A percentile compares a stretch with the other conserved stretches of the same genome.
These are phyloP conservation scores for Jaltomata sinuosa DNA, from an alignment of 257 asterid genomes.

Conservation along the genomic window DNA sequence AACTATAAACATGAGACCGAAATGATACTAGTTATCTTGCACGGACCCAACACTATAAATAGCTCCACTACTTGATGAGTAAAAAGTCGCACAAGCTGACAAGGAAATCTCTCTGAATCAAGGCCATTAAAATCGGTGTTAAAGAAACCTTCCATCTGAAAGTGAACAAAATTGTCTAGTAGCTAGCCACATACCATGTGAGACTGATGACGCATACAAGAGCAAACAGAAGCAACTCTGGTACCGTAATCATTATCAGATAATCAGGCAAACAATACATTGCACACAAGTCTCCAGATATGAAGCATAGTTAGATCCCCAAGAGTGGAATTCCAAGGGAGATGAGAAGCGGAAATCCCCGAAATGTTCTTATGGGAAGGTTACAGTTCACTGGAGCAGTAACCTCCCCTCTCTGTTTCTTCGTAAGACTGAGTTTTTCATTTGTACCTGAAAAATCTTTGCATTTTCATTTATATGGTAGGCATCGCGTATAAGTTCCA, in stretches of 20 bases:
- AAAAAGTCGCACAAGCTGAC: background rate
- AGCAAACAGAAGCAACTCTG: background rate
- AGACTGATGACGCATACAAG: background rate
- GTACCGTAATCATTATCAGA: background rate
- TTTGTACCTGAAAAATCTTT: background rate
- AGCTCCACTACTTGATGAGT: background rate
- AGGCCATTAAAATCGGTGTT: background rate
- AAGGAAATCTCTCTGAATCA: background rate
- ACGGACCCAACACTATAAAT: background rate
- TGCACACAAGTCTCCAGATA: background rate
- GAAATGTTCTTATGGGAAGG: background rate
- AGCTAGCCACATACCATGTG: background rate
- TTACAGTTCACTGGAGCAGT: background rate
- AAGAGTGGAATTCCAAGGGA: background rate
- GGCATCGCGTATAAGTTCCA: background rate
- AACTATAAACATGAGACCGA: background rate
- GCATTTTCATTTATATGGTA: background rate
- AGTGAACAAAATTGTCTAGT: background rate
- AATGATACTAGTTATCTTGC: background rate
- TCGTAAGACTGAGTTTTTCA: background rate
- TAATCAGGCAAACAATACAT: background rate
- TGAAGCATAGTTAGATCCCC: background rate
- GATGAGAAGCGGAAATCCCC: background rate
- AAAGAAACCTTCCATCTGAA: background rate
- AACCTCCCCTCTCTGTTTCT: background rate